phyloP scores from a whole-genome alignment of 352 stramenopile species.

The Phytophthora uliginosa region DNA sequence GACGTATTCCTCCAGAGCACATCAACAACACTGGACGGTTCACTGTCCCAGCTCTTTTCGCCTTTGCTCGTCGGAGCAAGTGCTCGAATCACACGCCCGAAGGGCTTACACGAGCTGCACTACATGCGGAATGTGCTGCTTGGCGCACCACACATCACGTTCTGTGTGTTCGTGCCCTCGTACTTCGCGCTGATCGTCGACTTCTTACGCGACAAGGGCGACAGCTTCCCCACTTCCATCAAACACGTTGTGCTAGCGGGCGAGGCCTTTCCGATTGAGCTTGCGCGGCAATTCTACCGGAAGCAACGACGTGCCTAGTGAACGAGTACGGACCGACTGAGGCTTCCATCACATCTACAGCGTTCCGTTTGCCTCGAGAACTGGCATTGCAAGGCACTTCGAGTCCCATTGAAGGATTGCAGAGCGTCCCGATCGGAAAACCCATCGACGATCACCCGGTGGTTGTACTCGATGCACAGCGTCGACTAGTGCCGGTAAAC shows the following conservation, averaged over 20 bases:
- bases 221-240: conserved; percentile 42
- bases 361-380: conserved; percentile 41
- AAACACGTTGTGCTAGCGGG: conserved; percentile 56
- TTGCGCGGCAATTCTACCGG: conserved; percentile 57
- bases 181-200: conserved; percentile 69
- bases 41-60: conserved; percentile 69
- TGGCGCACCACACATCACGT: conserved; percentile 38
- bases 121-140: conserved; percentile 44
- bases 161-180: conserved; percentile 68
- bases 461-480: conserved; percentile 59
- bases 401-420: conserved; percentile 11
- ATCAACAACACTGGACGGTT: conserved; percentile 65
- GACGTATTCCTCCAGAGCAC: conserved; percentile 79
- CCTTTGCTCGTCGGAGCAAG: conserved; percentile 52
- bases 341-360: conserved; percentile 61
- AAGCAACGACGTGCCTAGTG: conserved; percentile 50
- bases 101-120: conserved; percentile 58
- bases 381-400: conserved; percentile 22
- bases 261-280: conserved; percentile 55
- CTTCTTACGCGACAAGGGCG: conserved; percentile 33
- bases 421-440: conserved; percentile 66
- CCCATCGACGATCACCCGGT: conserved; percentile 58
- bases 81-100: conserved; percentile 52
- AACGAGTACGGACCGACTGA: conserved; percentile 72
- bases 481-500: conserved; percentile 56